Percentiles rank a stretch among this genome's conserved stretches.
phyloP scores from a whole-genome alignment of 768 basidiomycete species.

The Pleurotus platypus region DNA sequence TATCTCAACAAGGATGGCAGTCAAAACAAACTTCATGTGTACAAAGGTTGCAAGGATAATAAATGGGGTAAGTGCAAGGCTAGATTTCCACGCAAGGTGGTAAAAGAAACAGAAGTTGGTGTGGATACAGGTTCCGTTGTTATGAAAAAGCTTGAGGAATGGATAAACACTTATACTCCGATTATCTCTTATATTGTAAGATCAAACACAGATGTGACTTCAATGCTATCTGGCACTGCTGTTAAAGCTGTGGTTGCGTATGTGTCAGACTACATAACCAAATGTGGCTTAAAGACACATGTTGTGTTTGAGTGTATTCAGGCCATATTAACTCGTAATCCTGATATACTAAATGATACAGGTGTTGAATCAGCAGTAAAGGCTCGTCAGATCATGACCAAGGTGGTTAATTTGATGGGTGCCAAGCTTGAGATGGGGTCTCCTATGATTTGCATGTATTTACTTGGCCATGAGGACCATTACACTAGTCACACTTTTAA shows the following conservation, averaged over 20 bases:
- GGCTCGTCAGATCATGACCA: conserved; percentile 19
- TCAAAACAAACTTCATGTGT: conserved; percentile 6
- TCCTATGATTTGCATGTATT: conserved; percentile 11
- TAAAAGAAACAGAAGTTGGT: conserved; percentile 14
- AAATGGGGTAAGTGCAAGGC: conserved; percentile 16
- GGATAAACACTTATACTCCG: conserved; percentile 24
- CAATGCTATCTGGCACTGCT: neutral
- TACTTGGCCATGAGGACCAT: conserved; percentile 5
- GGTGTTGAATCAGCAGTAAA: conserved; percentile 5
- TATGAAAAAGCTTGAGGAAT: conserved; percentile 24
- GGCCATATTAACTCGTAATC: conserved; percentile 13
- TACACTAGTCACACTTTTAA: conserved; percentile 21
- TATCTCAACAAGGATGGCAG: conserved; percentile 13
- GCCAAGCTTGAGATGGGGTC: conserved; percentile 25
- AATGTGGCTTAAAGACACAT: conserved; percentile 25
- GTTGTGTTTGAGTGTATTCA: conserved; percentile 14
- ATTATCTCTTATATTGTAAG: conserved; percentile 20
- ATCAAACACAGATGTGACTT: conserved; percentile 12
- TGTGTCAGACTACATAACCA: conserved; percentile 27
- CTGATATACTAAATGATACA: neutral
- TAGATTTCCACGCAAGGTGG: conserved; percentile 21
- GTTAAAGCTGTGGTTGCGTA: conserved; percentile 30
- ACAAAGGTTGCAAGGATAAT: neutral
- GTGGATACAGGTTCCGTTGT: neutral
- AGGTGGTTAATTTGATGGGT: conserved; percentile 24